Percentiles rank a stretch among this genome's conserved stretches.
phyloP scores from a whole-genome alignment of 805 yeast genomes.

The Suhomyces emberorum region DNA sequence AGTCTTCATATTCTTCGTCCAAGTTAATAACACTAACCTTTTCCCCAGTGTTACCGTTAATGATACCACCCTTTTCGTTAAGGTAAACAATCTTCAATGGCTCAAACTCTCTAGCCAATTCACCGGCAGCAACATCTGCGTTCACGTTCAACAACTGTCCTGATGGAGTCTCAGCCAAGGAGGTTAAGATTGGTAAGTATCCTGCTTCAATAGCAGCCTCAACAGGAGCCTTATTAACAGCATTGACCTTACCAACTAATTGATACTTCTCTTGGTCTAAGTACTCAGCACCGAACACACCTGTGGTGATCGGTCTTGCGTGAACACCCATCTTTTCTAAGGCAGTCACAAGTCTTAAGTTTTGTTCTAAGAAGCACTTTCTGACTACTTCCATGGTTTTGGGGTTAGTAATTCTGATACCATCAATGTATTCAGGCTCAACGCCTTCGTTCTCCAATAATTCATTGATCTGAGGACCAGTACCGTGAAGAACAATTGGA shows the following conservation, averaged over 20 bases:
- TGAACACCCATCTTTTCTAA: constrained; percentile 94
- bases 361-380: constrained; percentile 92
- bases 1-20: constrained; percentile 91
- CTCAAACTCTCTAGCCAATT: constrained; percentile 92
- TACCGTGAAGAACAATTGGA: constrained; percentile 96
- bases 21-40: constrained; percentile 85
- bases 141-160: constrained; percentile 97
- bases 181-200: constrained; percentile 92
- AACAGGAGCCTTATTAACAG: constrained; percentile 79
- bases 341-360: constrained; percentile 91
- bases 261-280: constrained; percentile 87
- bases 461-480: constrained; percentile 98
- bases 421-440: constrained; percentile 94
- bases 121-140: constrained; percentile 99
- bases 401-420: constrained; percentile 92
- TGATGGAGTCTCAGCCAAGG: constrained; percentile 92
- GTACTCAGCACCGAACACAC: constrained; percentile 92
- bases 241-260: constrained; percentile 84
- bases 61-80: constrained; percentile 96
- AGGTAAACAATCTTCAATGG: constrained; percentile 95
- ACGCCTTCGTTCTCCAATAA: constrained; percentile 90
- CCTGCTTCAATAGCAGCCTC: constrained; percentile 96
- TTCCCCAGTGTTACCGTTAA: constrained; percentile 88
- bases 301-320: constrained; percentile 97
- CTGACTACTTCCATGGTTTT: constrained; percentile 96